phyloP scores from a whole-genome alignment of 495 filamentous ascomycete species.

The Hypoxylon subgilvum region DNA sequence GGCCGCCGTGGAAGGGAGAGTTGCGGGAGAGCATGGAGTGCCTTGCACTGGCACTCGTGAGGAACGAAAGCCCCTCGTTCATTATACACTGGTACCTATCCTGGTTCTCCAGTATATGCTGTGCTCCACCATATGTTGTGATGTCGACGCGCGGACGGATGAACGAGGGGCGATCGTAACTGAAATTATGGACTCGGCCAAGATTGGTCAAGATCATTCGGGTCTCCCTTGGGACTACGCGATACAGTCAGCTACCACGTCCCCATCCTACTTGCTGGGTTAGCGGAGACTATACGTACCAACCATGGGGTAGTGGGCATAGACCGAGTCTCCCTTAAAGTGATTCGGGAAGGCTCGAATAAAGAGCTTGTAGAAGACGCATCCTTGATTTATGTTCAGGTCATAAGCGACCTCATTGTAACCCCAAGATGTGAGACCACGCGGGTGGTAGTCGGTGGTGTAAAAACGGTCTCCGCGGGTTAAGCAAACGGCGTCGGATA shows the following conservation, averaged over 20 bases:
- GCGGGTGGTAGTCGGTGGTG: conserved; percentile 74
- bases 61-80: conserved; percentile 60
- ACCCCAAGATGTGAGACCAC: conserved; percentile 83
- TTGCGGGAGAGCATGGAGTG: conserved; percentile 64
- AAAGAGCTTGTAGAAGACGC: conserved; percentile 85
- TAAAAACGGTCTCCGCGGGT: conserved; percentile 89
- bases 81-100: conserved; percentile 70
- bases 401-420: conserved; percentile 72
- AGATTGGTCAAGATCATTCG: conserved; percentile 73
- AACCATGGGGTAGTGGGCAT: conserved; percentile 83
- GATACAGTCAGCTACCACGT: background rate
- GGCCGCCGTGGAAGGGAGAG: conserved; percentile 49
- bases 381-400: conserved; percentile 76
- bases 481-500: conserved; percentile 85
- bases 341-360: conserved; percentile 78
- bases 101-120: conserved; percentile 65
- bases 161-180: conserved; percentile 67
- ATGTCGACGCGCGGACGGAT: conserved; percentile 61
- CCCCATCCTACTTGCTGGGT: background rate
- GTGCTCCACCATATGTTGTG: conserved; percentile 65
- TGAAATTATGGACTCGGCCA: conserved; percentile 73
- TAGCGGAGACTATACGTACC: conserved; percentile 21
- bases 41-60: conserved; percentile 56
- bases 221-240: conserved; percentile 60
- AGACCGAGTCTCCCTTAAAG: conserved; percentile 80